Base-by-base conservation (phyloP, 75 land plant species). In the Pinus albicaulis region DNA sequence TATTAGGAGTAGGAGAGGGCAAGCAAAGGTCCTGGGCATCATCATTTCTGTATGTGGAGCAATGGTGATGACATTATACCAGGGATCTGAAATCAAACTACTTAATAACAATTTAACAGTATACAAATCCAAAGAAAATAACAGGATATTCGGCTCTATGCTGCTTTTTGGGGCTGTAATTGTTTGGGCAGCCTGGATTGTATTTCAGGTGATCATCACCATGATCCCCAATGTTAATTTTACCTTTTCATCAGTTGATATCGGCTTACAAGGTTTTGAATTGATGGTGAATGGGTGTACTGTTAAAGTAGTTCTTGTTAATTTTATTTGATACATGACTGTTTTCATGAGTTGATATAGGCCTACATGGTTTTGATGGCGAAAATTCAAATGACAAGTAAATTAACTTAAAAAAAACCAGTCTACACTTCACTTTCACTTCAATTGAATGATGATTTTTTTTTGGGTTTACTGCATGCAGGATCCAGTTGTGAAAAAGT, bases 11-110 rank as follows among this genome's bases (percentile, higher is more conserved):
- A 31, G 64, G n/a, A 79, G 68, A 53, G 83, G 83, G 53, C 55
- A 65, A 14, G 64, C 79, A 3, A 81, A 81, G 81, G 66, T 77
- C 31, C 56, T 71, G 23, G 83, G 83, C 36, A 77, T 81, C 1
- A 52, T 61, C 8, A 52, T 78, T 7, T 76, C 81, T 58, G 66
- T 81, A 14, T 23, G 55, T 34, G 83, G 83, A 34, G 80, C 83
- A 28, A 38, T 81, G 6, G 59, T 81, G 31, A 66, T 81, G 74
- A 64, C 80, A 8, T 48, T 81, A 12, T 81, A 77, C 72, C 77
- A 69, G 24, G 83, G 83, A 58, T 31, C 71, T 15, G 76, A 73
- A 12, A 38, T 71, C 24, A 23, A 20, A 23, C 7, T 60, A 7
- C 0, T n/a, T 15, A 20, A 7, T 60, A 6, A 7, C 23, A 23